Percentiles rank a stretch among this genome's conserved stretches.
phyloP scores from a whole-genome alignment of 1,284 basidiomycete species.

The Apiotrichum porosum region DNA sequence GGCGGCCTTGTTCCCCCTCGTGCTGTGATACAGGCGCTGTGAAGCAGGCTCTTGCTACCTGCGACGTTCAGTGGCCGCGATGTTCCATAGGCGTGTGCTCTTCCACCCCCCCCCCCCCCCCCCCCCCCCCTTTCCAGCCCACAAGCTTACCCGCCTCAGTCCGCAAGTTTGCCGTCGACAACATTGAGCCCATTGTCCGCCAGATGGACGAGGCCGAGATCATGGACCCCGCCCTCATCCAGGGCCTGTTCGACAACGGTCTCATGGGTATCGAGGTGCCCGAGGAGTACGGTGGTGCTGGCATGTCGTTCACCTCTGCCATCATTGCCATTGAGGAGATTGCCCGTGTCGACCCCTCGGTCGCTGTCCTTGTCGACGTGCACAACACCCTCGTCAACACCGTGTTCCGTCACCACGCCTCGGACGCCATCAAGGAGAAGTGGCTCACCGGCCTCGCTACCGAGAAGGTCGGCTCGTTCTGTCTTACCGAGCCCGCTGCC shows the following conservation, averaged over 20 bases:
- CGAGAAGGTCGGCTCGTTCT: constrained; percentile 87
- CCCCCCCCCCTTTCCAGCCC: not conserved
- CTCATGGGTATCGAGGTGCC: constrained; percentile 96
- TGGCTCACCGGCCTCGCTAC: constrained; percentile 82
- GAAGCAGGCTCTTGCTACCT: no score
- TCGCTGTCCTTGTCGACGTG: constrained; percentile 94
- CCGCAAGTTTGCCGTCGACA: constrained; percentile 78
- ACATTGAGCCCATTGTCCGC: constrained; percentile 81
- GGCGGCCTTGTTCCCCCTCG: no score
- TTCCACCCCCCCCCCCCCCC: no score
- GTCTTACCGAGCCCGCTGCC: constrained; percentile 84
- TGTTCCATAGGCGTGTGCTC: no score
- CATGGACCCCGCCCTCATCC: constrained; percentile 79
- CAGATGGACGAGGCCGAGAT: constrained; percentile 97
- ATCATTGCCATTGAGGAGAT: constrained; percentile 91
- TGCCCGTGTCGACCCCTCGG: constrained; percentile 91
- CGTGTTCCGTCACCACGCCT: constrained; percentile 82
- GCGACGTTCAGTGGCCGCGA: no score
- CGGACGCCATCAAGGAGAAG: constrained; percentile 76
- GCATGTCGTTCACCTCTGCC: constrained; percentile 87
- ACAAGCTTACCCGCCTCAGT: constrained; percentile 58
- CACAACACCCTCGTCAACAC: constrained; percentile 99
- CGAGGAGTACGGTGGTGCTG: constrained; percentile 77
- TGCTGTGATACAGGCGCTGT: no score
- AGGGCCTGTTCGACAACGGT: constrained; percentile 90